Evolutionary conservation across 2,329 filamentous ascomycete species (phyloP).

Genomic region (Pseudogymnoascus sp.): DNA sequence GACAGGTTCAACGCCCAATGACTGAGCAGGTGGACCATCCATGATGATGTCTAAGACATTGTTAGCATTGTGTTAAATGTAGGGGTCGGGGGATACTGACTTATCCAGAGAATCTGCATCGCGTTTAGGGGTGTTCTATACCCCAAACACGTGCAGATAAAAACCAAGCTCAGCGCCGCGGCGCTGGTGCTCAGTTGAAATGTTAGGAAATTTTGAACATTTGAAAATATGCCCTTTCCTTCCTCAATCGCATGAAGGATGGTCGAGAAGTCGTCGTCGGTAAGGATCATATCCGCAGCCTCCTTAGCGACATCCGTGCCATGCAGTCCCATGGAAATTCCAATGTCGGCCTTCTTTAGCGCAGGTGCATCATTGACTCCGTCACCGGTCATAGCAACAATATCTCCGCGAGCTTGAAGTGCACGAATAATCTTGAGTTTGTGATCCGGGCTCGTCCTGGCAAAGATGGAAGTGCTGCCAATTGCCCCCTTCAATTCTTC

Average conservation of each 20-base stretch:
- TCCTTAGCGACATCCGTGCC: conserved; percentile 98
- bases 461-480: conserved; percentile 86
- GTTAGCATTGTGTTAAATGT: conserved; percentile 12
- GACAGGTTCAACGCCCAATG: conserved; percentile 89
- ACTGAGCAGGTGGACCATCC: conserved; percentile 97
- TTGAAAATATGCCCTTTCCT: conserved; percentile 98
- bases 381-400: conserved; percentile 98
- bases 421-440: conserved; percentile 96
- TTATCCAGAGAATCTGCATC: conserved; percentile 99
- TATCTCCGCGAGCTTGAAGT: conserved; percentile 85
- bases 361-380: conserved; percentile 97
- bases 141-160: conserved; percentile 86
- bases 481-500: conserved; percentile 79
- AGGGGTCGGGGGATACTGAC: conserved; percentile 48
- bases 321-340: conserved; percentile 90
- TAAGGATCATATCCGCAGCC: conserved; percentile 87
- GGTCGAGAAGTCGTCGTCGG: conserved; percentile 82
- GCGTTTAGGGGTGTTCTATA: conserved; percentile 95
- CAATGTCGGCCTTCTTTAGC: conserved; percentile 94
- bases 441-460: conserved; percentile 91
- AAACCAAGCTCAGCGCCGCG: conserved; percentile 81
- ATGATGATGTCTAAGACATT: conserved; percentile 81
- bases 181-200: conserved; percentile 98
- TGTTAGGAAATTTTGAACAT: conserved; percentile 98
- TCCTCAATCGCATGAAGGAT: conserved; percentile 96